phyloP scores from a whole-genome alignment of 257 asterid species.

The Cruciata laevipes region DNA sequence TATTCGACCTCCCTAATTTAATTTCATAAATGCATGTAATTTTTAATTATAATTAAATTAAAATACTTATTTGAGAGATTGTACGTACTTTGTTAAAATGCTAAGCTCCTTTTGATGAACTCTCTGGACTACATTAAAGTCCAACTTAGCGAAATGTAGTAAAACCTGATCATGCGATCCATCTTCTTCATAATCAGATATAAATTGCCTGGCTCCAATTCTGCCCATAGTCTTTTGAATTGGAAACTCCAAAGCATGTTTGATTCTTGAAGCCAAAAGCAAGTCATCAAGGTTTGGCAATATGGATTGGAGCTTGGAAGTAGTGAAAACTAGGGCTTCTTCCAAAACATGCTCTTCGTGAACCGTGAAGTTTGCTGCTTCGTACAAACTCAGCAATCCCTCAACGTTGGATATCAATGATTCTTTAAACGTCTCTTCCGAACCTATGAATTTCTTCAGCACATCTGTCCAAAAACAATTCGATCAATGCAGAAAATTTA shows the following conservation, averaged over 20 bases:
- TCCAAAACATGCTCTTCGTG: slow-evolving; percentile 18
- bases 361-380: slow-evolving; percentile 22
- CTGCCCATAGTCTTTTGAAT: slow-evolving; percentile 19
- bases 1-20: too few species aligned
- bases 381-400: slow-evolving; percentile 30
- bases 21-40: too few species aligned
- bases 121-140: slow-evolving; percentile 25
- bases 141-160: slow-evolving; percentile 23
- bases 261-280: slow-evolving; percentile 1
- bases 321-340: slow-evolving; percentile 21
- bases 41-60: too few species aligned
- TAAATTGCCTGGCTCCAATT: slow-evolving; percentile 18
- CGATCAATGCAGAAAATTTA: too few species aligned
- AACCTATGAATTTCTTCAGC: slow-evolving; percentile 21
- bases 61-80: too few species aligned
- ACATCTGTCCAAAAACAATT: neutral
- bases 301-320: slow-evolving; percentile 12
- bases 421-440: slow-evolving; percentile 16
- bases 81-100: slow-evolving; percentile 5
- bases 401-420: neutral
- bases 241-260: slow-evolving; percentile 17
- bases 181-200: slow-evolving; percentile 19
- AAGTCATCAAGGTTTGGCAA: neutral
- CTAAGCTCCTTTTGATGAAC: slow-evolving; percentile 19
- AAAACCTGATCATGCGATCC: slow-evolving; percentile 8